These are phyloP conservation scores for Drosera capensis DNA, from an alignment of 148 eudicot genomes.

Conservation along the genomic window DNA sequence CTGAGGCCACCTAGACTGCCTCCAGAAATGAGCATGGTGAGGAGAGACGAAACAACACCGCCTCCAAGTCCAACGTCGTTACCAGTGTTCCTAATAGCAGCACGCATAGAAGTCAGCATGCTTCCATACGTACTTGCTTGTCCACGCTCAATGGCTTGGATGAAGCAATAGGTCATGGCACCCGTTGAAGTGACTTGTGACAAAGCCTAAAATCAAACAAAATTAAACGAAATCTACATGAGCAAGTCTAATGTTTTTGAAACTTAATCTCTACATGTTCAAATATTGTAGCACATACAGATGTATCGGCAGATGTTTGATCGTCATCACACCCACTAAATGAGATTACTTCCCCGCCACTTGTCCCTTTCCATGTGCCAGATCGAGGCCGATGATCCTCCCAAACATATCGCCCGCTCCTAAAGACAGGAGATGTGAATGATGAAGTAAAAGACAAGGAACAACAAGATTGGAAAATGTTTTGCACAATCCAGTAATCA, in stretches of 20 bases:
- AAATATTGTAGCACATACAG: conserved; percentile 37
- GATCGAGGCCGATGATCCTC: conserved; percentile 95
- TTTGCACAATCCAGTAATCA: no score
- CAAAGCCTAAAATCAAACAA: conserved; percentile 54
- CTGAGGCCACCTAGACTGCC: conserved; percentile 55
- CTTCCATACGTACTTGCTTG: conserved; percentile 78
- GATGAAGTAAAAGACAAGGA: conserved; percentile 4
- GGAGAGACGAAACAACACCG: conserved; percentile 46
- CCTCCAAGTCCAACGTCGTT: conserved; percentile 24
- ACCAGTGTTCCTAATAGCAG: conserved; percentile 44
- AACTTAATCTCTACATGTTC: background rate
- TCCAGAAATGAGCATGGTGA: conserved; percentile 60
- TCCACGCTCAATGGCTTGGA: conserved; percentile 88
- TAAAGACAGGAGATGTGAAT: conserved; percentile 9
- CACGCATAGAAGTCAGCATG: conserved; percentile 64
- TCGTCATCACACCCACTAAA: conserved; percentile 96
- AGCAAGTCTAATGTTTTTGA: background rate
- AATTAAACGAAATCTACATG: background rate
- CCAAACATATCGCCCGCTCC: conserved; percentile 82
- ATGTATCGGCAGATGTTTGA: conserved; percentile 93
- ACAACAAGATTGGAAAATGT: background rate
- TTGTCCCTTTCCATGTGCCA: conserved; percentile 87
- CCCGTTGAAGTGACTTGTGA: conserved; percentile 89
- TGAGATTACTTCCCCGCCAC: conserved; percentile 90
- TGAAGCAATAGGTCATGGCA: conserved; percentile 92